Base-by-base conservation (phyloP, 176 grass and related monocot species). In the Bonia amplexicaulis region DNA sequence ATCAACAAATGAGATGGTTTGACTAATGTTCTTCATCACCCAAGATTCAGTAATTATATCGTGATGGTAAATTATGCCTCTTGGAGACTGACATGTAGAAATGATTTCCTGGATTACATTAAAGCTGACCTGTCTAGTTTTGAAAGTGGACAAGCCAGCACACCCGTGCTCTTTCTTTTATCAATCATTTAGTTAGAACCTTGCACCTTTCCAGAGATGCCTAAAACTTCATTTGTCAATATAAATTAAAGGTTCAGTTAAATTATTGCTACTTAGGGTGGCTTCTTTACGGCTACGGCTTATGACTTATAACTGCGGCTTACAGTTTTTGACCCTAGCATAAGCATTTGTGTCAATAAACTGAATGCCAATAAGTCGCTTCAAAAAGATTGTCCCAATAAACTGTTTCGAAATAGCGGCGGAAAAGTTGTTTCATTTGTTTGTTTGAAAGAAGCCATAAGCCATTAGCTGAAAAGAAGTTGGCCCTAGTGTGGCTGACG, bases 71-170 rank as follows among this genome's bases (percentile, higher is more conserved):
- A 78, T 68, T 67, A 60, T 46, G 45, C 44, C 58, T 80, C 29
- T 53, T 85, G n/a, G 62, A 69, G 82, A 70, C 62, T 89, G 69
- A 81, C 77, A 69, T 89, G 68, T 71, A 80, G 51, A 66, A 52
- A 23, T 55, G 12, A 81, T 61, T 60, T 61, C 8, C 73, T 71
- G 66, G 7, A 59, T 73, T 78, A 69, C 25, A 49, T 79, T 58
- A 69, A 72, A 80, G 41, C n/a, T 66, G 12, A 61, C 44, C 74
- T 64, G 37, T 62, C 59, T 84, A 84, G 75, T 26, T 75, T 73
- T 40, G 48, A n/a, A 9, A 57, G 5, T 57, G 11, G 48, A 54
- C 6, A 22, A 68, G 35, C 5, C 49, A 80, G 51, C 6, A 22
- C 22, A 62, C 1, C 51, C 69, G 26, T 79, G 58, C 25, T 58